Evolutionary conservation across 2,329 filamentous ascomycete species (phyloP).

Genomic region (Ustulina deusta): DNA sequence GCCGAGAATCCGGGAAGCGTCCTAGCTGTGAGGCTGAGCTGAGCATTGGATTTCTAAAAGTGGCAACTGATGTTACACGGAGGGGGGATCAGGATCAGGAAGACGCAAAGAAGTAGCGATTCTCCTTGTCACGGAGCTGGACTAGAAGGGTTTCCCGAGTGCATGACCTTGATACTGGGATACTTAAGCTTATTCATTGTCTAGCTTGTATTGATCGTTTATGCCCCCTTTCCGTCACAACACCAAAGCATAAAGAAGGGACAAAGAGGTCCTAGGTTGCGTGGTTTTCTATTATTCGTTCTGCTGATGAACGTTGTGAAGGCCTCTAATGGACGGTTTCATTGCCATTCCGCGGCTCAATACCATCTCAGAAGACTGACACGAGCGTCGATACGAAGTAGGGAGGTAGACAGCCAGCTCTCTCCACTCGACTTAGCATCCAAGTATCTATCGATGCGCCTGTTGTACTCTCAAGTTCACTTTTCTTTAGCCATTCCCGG

Average conservation of each 20-base stretch:
- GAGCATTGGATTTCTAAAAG: constrained; percentile 18
- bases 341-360: constrained; percentile 8
- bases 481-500: constrained; percentile 24
- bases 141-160: too few relatives aligned
- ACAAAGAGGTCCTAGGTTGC: neutral
- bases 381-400: constrained; percentile 12
- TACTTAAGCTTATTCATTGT: neutral
- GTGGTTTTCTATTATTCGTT: constrained; percentile 17
- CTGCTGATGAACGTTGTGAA: neutral
- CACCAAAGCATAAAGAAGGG: neutral
- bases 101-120: neutral
- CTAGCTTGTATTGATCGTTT: neutral
- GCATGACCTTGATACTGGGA: neutral
- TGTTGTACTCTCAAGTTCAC: constrained; percentile 4
- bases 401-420: constrained; percentile 1
- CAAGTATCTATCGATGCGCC: constrained; percentile 19
- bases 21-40: constrained; percentile 27
- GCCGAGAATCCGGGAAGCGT: constrained; percentile 17
- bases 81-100: neutral
- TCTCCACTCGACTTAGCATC: constrained; percentile 18
- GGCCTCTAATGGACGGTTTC: constrained; percentile 5
- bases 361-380: constrained; percentile 19
- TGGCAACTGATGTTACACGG: constrained; percentile 20
- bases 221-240: neutral
- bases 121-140: neutral